Evolutionary conservation across 768 basidiomycete genomes (phyloP).

Genomic region (Pleurotus citrinopileatus): DNA sequence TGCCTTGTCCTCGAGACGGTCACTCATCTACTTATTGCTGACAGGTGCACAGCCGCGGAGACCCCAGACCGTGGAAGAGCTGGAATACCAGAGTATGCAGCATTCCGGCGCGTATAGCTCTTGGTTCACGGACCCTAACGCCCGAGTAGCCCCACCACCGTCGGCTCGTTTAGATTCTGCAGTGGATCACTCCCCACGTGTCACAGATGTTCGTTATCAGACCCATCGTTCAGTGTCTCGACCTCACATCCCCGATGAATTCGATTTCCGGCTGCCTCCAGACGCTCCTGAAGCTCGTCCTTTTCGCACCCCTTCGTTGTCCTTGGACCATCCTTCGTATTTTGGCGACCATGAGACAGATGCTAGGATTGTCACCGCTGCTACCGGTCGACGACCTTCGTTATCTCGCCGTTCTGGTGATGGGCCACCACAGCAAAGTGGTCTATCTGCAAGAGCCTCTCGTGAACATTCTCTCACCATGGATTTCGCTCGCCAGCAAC

Average conservation of each 20-base stretch:
- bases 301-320: constrained; percentile 1
- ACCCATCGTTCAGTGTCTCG: constrained; percentile 4
- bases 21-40: neutral
- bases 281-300: constrained; percentile 3
- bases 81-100: constrained; percentile 4
- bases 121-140: constrained; percentile 5
- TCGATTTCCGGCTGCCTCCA: constrained; percentile 5
- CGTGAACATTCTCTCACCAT: constrained; percentile 7
- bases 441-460: neutral
- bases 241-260: constrained; percentile 6
- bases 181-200: constrained; percentile 4
- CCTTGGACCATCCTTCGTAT: neutral
- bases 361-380: constrained; percentile 1
- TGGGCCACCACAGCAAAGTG: neutral
- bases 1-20: no score
- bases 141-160: neutral
- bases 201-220: constrained; percentile 7
- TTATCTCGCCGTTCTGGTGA: constrained; percentile 2
- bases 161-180: constrained; percentile 5
- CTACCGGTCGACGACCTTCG: constrained; percentile 2
- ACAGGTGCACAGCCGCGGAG: constrained; percentile 3
- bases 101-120: constrained; percentile 1
- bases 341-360: constrained; percentile 9
- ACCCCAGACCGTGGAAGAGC: constrained; percentile 7
- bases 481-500: neutral